Conservation (phyloP, 1,284 basidiomycete genomes). For the Trametes hirsuta region DNA sequence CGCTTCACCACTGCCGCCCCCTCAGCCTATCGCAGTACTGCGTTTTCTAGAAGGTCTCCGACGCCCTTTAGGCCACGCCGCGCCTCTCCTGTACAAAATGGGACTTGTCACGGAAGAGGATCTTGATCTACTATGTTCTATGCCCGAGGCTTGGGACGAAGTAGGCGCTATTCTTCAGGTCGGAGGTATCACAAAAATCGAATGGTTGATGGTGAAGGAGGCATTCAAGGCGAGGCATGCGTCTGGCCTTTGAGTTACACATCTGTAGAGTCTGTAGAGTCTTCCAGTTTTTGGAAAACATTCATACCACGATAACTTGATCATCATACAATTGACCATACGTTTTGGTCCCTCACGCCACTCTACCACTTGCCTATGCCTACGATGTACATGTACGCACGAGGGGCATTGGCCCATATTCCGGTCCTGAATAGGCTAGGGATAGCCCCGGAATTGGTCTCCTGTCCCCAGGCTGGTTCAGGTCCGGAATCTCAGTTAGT, state of each 20-base stretch:
- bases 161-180: slow-evolving; percentile 13
- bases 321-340: no score
- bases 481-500: no score
- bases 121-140: slow-evolving; percentile 18
- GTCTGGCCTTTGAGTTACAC: not conserved
- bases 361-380: not conserved
- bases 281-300: no score
- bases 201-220: slow-evolving; percentile 26
- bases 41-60: slow-evolving; percentile 16
- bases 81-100: slow-evolving; percentile 16
- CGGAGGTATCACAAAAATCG: slow-evolving; percentile 18
- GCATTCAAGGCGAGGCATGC: slow-evolving; percentile 16
- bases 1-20: not conserved
- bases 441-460: no score
- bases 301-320: no score
- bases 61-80: slow-evolving; percentile 17
- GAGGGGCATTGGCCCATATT: no score
- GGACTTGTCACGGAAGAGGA: slow-evolving; percentile 19
- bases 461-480: no score
- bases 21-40: slow-evolving; percentile 1
- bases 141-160: slow-evolving; percentile 23
- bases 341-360: no score
- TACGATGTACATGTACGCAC: not conserved
- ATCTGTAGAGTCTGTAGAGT: slow-evolving; percentile 28
- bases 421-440: no score